phyloP scores from a whole-genome alignment of 2,329 filamentous ascomycete genomes.

The Phialocephala sp. region DNA sequence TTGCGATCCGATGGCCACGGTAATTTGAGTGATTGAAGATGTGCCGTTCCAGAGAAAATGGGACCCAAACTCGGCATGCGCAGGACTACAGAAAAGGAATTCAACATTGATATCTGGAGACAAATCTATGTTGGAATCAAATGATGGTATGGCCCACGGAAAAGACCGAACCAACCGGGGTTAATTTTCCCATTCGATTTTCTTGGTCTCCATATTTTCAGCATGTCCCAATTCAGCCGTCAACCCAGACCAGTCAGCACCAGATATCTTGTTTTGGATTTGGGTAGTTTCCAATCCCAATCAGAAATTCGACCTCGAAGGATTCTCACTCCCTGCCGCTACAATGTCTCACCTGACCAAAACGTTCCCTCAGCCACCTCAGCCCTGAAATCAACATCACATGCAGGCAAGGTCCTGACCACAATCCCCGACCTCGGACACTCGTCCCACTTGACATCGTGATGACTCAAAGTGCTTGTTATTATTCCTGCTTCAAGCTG shows the following conservation, averaged over 20 bases:
- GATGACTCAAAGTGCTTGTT: neutral
- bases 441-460: neutral
- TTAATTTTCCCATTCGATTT: too few species aligned
- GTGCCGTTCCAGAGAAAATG: neutral
- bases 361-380: neutral
- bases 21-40: neutral
- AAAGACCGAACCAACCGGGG: too few species aligned
- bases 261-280: too few species aligned
- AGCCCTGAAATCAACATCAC: neutral
- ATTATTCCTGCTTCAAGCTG: neutral
- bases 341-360: constrained; percentile 6
- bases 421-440: neutral
- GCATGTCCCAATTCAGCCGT: too few species aligned
- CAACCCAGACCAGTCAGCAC: too few species aligned
- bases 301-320: neutral
- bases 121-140: too few species aligned
- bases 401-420: constrained; percentile 1
- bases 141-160: too few species aligned
- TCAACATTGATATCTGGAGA: too few species aligned
- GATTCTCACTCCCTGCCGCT: neutral
- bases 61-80: neutral
- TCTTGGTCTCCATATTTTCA: too few species aligned
- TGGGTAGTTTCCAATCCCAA: neutral
- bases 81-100: too few species aligned
- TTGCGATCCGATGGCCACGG: neutral